These are phyloP conservation scores for Globisporangium middletonii DNA, from an alignment of 352 stramenopile genomes.

Conservation along the genomic window DNA sequence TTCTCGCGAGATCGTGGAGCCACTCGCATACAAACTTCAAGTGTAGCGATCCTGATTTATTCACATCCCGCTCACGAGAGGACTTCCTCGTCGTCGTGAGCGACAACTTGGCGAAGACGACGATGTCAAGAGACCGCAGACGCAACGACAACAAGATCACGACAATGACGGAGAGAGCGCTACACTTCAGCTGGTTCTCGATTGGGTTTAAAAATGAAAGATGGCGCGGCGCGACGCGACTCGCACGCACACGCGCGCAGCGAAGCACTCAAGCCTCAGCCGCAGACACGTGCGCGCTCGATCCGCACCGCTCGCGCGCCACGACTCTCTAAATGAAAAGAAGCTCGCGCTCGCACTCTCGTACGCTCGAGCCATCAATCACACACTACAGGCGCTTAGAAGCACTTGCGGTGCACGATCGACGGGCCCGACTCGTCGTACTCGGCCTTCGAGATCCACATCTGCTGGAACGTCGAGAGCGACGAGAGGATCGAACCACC, in stretches of 20 bases:
- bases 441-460: constrained; percentile 97
- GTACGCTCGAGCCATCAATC: background rate
- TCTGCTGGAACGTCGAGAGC: constrained; percentile 97
- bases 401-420: constrained; percentile 96
- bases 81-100: no score
- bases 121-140: background rate
- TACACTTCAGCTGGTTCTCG: background rate
- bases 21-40: no score
- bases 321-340: no score
- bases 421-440: constrained; percentile 96
- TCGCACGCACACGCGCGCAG: background rate
- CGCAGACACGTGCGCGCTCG: no score
- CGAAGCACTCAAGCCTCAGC: background rate
- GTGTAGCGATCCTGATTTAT: no score
- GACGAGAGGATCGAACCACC: constrained; percentile 95
- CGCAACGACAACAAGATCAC: background rate
- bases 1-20: background rate
- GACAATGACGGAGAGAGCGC: background rate
- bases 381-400: constrained; percentile 4
- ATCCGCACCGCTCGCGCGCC: no score
- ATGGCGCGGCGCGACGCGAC: no score
- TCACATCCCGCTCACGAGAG: no score
- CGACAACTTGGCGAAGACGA: no score
- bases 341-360: background rate
- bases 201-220: constrained; percentile 11